phyloP scores from a whole-genome alignment of 148 eudicot genomes.

The Arbutus unedo region DNA sequence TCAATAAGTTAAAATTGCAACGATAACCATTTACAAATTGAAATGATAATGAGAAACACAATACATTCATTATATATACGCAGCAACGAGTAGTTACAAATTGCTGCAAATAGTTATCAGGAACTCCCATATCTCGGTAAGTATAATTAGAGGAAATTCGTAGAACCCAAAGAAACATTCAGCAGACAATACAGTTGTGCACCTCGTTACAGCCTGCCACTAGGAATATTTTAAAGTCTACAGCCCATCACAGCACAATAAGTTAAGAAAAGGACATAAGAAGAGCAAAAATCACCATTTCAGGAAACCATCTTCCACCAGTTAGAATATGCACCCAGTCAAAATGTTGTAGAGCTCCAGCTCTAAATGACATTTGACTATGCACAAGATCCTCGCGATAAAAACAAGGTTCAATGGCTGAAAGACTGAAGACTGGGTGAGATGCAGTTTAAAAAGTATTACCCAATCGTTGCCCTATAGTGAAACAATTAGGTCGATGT shows the following conservation, averaged over 20 bases:
- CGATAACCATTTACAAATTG: too few species aligned
- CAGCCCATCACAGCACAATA: neutral
- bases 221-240: neutral
- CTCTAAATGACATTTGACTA: conserved; percentile 28
- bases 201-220: neutral
- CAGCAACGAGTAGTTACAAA: conserved; percentile 14
- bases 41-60: neutral
- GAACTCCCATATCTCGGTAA: neutral
- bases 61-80: neutral
- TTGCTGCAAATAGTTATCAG: neutral
- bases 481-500: neutral
- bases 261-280: conserved; percentile 5
- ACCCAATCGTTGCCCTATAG: too few species aligned
- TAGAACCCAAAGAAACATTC: neutral
- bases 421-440: conserved; percentile 1
- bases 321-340: conserved; percentile 24
- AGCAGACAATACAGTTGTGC: neutral
- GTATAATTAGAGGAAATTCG: conserved; percentile 6
- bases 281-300: conserved; percentile 14
- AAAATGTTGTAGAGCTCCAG: conserved; percentile 12
- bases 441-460: neutral
- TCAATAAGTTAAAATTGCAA: too few species aligned
- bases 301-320: conserved; percentile 15
- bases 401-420: conserved; percentile 13
- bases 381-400: conserved; percentile 37